Conservation (phyloP, 2,329 filamentous ascomycete species). For the Coccinonectria pachysandricola region DNA sequence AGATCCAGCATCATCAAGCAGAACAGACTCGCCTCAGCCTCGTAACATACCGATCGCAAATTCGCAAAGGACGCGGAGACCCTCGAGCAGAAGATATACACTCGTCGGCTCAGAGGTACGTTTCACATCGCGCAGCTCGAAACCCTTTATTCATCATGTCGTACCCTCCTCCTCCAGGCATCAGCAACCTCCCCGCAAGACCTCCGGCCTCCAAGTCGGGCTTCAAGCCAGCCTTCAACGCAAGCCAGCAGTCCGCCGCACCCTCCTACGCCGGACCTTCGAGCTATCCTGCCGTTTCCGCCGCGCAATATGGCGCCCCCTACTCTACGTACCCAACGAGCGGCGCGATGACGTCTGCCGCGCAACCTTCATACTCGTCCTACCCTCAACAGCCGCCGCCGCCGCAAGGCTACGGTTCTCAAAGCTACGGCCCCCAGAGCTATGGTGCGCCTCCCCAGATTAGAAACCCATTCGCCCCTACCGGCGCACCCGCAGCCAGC, state of each 20-base stretch:
- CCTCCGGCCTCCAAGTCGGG: conserved; percentile 51
- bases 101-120: conserved; percentile 44
- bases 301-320: conserved; percentile 34
- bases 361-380: conserved; percentile 11
- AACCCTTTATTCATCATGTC: conserved; percentile 61
- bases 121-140: conserved; percentile 17
- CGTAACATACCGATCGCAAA: no score
- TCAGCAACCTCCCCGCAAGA: conserved; percentile 57
- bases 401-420: conserved; percentile 17
- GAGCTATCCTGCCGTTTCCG: conserved; percentile 25
- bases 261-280: conserved; percentile 28
- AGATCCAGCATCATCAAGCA: no score
- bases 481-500: no score
- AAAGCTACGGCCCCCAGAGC: conserved; percentile 20
- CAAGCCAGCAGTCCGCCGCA: conserved; percentile 24
- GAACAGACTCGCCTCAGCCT: no score
- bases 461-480: conserved; percentile 64
- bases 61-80: no score
- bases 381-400: conserved; percentile 13
- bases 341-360: conserved; percentile 17
- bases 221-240: conserved; percentile 41
- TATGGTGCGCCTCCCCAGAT: conserved; percentile 52
- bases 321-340: conserved; percentile 28
- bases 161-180: conserved; percentile 76
- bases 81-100: conserved; percentile 17